A percentile compares a stretch with the other conserved stretches of the same genome.
Evolutionary conservation across 441 rosid genomes (phyloP).

Genomic region (Brassica hybrid): DNA sequence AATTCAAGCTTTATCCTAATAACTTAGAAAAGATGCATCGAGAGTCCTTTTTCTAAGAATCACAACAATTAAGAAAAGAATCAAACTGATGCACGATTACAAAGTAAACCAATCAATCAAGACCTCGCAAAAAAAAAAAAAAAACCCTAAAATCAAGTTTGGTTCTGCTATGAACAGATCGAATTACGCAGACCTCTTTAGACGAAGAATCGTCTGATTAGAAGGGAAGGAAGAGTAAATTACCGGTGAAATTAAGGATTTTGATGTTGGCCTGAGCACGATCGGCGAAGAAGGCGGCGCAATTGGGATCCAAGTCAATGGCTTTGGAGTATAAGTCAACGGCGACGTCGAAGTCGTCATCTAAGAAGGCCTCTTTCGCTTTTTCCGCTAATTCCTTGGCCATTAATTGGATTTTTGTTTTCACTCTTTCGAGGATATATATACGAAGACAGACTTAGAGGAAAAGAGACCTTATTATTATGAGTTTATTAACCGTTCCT

Average conservation of each 20-base stretch:
- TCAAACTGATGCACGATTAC: neutral
- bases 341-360: constrained; percentile 51
- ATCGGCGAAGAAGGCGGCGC: constrained; percentile 43
- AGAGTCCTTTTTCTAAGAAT: neutral
- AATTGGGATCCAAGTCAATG: constrained; percentile 49
- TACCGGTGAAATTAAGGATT: constrained; percentile 53
- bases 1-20: neutral
- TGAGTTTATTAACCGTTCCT: no score
- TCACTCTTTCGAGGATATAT: no score
- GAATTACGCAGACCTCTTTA: neutral
- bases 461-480: no score
- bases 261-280: constrained; percentile 53
- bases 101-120: neutral
- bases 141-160: constrained; percentile 15
- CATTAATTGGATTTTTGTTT: constrained; percentile 35
- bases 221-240: neutral
- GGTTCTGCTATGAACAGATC: constrained; percentile 8
- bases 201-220: neutral
- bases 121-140: neutral
- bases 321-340: constrained; percentile 56
- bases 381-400: constrained; percentile 47
- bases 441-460: no score
- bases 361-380: constrained; percentile 54
- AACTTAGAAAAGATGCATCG: neutral
- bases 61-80: neutral